phyloP scores from a whole-genome alignment of 73 alveolate species.

The Stentor coeruleus region DNA sequence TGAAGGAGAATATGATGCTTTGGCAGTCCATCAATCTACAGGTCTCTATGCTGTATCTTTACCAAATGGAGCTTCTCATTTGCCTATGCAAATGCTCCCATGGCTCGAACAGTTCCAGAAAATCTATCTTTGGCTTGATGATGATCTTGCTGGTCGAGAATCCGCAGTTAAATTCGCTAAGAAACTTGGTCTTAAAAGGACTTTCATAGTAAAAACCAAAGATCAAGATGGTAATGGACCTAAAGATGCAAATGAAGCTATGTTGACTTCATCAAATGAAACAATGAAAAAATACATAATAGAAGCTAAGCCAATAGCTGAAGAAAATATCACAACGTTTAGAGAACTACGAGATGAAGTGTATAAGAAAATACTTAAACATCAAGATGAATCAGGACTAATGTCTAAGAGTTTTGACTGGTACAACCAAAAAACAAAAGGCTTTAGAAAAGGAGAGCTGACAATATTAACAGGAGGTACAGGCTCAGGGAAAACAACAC shows the following conservation, averaged over 20 bases:
- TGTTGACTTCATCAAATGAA: constrained; percentile 30
- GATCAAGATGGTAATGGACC: constrained; percentile 33
- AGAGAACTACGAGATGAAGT: constrained; percentile 50
- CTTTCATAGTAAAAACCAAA: constrained; percentile 50
- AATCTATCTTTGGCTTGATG: constrained; percentile 77
- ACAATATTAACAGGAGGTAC: constrained; percentile 86
- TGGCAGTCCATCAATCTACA: constrained; percentile 84
- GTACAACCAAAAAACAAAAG: constrained; percentile 63
- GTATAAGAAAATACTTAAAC: constrained; percentile 33
- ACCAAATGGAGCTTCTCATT: constrained; percentile 82
- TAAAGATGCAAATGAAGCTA: constrained; percentile 83
- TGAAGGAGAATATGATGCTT: constrained; percentile 95
- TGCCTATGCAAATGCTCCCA: constrained; percentile 70
- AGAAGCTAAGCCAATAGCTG: constrained; percentile 46
- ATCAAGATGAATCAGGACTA: constrained; percentile 47
- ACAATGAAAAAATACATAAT: constrained; percentile 32
- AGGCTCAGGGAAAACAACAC: constrained; percentile 90
- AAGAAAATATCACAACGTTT: constrained; percentile 50
- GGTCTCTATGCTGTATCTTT: constrained; percentile 76
- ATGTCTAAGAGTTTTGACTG: constrained; percentile 49
- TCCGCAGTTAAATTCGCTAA: constrained; percentile 54
- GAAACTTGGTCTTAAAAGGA: constrained; percentile 59
- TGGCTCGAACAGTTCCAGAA: constrained; percentile 71
- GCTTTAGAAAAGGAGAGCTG: constrained; percentile 83
- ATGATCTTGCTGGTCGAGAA: constrained; percentile 67